Evolutionary conservation across 805 yeast genomes (phyloP).

Genomic region (Candida lessepsii): DNA sequence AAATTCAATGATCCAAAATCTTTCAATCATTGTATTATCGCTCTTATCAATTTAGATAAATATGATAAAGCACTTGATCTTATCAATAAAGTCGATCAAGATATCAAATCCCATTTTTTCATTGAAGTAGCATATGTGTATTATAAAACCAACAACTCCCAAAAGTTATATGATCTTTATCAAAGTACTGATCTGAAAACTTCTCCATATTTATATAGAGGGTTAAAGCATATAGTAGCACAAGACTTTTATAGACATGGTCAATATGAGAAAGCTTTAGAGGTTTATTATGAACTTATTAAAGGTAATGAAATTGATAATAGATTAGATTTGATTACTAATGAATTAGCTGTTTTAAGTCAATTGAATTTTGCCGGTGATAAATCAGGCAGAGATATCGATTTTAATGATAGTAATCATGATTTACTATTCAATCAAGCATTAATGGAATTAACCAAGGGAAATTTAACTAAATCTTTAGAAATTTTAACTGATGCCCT

Average conservation of each 20-base stretch:
- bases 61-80: slow-evolving; percentile 49
- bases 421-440: slow-evolving; percentile 64
- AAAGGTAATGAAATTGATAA: slow-evolving; percentile 38
- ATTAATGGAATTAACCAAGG: slow-evolving; percentile 44
- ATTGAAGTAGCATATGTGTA: slow-evolving; percentile 59
- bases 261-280: slow-evolving; percentile 39
- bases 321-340: slow-evolving; percentile 52
- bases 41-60: slow-evolving; percentile 59
- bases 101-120: slow-evolving; percentile 33
- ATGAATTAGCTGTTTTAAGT: slow-evolving; percentile 67
- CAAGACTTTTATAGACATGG: slow-evolving; percentile 55
- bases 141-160: slow-evolving; percentile 54
- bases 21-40: slow-evolving; percentile 48
- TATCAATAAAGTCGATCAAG: slow-evolving; percentile 38
- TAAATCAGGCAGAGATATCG: slow-evolving; percentile 6
- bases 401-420: slow-evolving; percentile 26
- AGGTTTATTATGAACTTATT: slow-evolving; percentile 44
- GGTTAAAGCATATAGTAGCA: slow-evolving; percentile 50
- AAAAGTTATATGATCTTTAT: slow-evolving; percentile 22
- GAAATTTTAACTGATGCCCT: slow-evolving; percentile 46
- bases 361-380: slow-evolving; percentile 31
- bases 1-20: slow-evolving; percentile 35
- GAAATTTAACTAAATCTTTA: slow-evolving; percentile 41
- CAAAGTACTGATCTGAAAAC: slow-evolving; percentile 13
- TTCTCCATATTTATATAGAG: slow-evolving; percentile 25